Percentiles rank a stretch among this genome's conserved stretches.
Conservation (phyloP, 2,329 filamentous ascomycete species). For the Didymella glomerata region DNA sequence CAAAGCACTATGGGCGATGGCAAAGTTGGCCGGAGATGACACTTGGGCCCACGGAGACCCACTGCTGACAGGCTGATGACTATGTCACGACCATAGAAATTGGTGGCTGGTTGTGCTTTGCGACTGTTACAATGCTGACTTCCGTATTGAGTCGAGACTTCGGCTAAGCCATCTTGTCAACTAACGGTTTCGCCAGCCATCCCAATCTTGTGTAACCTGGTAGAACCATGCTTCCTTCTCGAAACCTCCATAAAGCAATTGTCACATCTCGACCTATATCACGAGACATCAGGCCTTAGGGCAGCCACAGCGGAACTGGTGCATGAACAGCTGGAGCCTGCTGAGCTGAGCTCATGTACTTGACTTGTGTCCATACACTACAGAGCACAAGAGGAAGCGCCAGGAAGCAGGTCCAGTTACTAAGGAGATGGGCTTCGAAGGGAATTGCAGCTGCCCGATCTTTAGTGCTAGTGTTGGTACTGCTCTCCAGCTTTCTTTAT, state of each 20-base stretch:
- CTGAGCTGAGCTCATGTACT: not conserved
- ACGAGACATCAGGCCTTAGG: not conserved
- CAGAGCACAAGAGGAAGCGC: not conserved
- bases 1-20: not conserved
- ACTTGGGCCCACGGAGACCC: not conserved
- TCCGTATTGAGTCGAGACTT: slow-evolving; percentile 13
- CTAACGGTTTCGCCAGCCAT: slow-evolving; percentile 18
- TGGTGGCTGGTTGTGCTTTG: slow-evolving; percentile 21
- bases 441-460: not conserved
- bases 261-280: not conserved
- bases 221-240: slow-evolving; percentile 9
- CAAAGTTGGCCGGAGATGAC: not conserved
- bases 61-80: slow-evolving; percentile 14
- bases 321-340: not conserved
- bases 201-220: slow-evolving; percentile 5
- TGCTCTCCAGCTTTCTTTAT: not conserved
- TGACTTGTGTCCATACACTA: not conserved
- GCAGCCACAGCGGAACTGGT: not conserved
- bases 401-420: not conserved
- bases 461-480: not conserved
- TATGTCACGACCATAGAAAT: slow-evolving; percentile 14
- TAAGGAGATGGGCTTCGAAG: not conserved
- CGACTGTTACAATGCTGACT: slow-evolving; percentile 19
- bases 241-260: not conserved
- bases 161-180: slow-evolving; percentile 14